phyloP scores from a whole-genome alignment of 2,329 filamentous ascomycete genomes.

The Calonectria naviculata region DNA sequence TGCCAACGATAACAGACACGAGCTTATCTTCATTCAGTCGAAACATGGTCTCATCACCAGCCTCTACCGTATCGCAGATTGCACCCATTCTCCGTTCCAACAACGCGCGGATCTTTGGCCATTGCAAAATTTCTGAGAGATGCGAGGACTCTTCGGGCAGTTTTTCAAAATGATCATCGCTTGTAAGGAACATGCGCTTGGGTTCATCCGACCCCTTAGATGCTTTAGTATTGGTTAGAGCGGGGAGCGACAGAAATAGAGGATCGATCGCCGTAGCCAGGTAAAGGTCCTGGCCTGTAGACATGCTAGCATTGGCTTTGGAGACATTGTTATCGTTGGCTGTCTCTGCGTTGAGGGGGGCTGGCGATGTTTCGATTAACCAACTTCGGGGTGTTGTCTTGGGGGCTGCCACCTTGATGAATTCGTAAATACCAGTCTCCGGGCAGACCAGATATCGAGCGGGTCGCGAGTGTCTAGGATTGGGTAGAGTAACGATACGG shows the following conservation, averaged over 20 bases:
- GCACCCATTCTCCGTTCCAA: conserved; percentile 74
- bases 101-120: conserved; percentile 56
- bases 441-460: conserved; percentile 73
- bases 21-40: conserved; percentile 81
- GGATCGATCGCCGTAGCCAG: conserved; percentile 87
- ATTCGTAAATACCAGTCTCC: conserved; percentile 72
- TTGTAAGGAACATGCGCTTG: conserved; percentile 74
- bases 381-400: conserved; percentile 69
- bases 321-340: conserved; percentile 28
- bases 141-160: conserved; percentile 67
- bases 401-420: conserved; percentile 67
- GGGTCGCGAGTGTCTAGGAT: conserved; percentile 66
- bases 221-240: conserved; percentile 62
- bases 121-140: conserved; percentile 66
- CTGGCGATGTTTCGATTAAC: conserved; percentile 60
- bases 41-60: conserved; percentile 87
- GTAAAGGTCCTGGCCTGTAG: conserved; percentile 79
- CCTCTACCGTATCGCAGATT: conserved; percentile 85
- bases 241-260: conserved; percentile 84
- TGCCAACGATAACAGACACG: conserved; percentile 70
- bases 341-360: conserved; percentile 25
- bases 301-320: conserved; percentile 51
- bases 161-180: conserved; percentile 78
- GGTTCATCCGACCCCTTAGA: conserved; percentile 55
- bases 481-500: conserved; percentile 68